A percentile compares a stretch with the other conserved stretches of the same genome.
Conservation (phyloP, 1,284 basidiomycete genomes). For the Pseudozyma tsukubaensis region DNA sequence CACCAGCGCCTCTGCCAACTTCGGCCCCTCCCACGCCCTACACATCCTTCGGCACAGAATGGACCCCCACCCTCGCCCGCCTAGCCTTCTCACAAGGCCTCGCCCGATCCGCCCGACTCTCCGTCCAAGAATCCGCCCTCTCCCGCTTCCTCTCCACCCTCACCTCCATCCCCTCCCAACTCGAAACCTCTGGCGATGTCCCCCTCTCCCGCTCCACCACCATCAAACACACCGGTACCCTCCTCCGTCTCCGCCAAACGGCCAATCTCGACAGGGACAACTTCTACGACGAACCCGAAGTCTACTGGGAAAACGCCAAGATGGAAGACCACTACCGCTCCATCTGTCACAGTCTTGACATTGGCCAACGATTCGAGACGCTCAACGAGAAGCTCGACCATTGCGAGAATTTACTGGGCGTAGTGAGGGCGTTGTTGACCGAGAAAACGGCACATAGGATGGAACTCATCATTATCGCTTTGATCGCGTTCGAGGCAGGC, state of each 20-base stretch:
- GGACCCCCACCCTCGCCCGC: slow-evolving; percentile 58
- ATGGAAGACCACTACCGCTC: slow-evolving; percentile 64
- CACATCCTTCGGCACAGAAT: slow-evolving; percentile 44
- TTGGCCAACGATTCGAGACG: slow-evolving; percentile 59
- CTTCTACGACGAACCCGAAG: slow-evolving; percentile 66
- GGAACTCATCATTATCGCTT: slow-evolving; percentile 64
- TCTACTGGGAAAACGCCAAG: slow-evolving; percentile 66
- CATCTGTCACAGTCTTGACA: slow-evolving; percentile 63
- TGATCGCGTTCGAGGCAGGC: slow-evolving; percentile 62
- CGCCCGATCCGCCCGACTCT: slow-evolving; percentile 64
- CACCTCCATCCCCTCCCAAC: slow-evolving; percentile 51
- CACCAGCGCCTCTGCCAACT: neutral
- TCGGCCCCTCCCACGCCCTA: slow-evolving; percentile 2
- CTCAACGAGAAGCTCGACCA: slow-evolving; percentile 67
- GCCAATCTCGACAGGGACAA: slow-evolving; percentile 64
- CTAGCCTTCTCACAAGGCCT: slow-evolving; percentile 66
- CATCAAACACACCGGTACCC: slow-evolving; percentile 64
- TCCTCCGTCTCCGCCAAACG: slow-evolving; percentile 60
- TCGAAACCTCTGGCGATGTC: slow-evolving; percentile 58
- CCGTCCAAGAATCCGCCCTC: slow-evolving; percentile 60
- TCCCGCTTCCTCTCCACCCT: slow-evolving; percentile 54
- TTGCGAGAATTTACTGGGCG: slow-evolving; percentile 62
- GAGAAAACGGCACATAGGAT: slow-evolving; percentile 64
- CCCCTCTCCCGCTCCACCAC: slow-evolving; percentile 61
- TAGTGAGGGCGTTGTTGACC: slow-evolving; percentile 64